Percentiles rank a stretch among this genome's conserved stretches.
Evolutionary conservation across 257 asterid species (phyloP).

Genomic region (Rubia yunnanensis): DNA sequence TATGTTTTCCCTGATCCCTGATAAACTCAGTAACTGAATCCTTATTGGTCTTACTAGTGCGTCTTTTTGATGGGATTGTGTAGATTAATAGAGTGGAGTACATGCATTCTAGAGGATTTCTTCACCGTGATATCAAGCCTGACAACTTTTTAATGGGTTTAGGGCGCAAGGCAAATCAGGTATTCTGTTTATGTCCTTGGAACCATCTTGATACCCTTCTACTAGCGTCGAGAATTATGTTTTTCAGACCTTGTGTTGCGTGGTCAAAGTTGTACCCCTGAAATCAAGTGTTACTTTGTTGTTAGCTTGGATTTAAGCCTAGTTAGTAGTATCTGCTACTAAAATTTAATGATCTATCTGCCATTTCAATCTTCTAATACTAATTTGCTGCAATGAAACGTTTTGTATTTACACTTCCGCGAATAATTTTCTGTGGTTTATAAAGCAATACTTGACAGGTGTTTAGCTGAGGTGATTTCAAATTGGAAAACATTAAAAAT

Average conservation of each 20-base stretch:
- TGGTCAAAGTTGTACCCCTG: neutral
- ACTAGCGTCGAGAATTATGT: neutral
- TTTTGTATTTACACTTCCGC: neutral
- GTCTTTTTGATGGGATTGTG: constrained; percentile 8
- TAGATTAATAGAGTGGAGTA: constrained; percentile 93
- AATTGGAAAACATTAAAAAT: neutral
- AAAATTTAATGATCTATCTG: neutral
- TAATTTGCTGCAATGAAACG: neutral
- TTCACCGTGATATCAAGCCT: constrained; percentile 96
- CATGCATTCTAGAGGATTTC: constrained; percentile 94
- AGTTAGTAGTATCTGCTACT: no score
- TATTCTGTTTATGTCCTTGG: constrained; percentile 10
- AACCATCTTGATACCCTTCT: neutral
- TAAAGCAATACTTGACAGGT: neutral
- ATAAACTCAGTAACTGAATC: constrained; percentile 13
- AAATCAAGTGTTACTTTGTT: no score
- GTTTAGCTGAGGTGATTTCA: neutral
- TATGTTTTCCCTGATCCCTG: constrained; percentile 8
- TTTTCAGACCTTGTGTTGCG: neutral
- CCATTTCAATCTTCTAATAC: neutral
- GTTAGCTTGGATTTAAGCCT: no score
- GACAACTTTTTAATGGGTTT: constrained; percentile 92
- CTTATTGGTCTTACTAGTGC: constrained; percentile 1
- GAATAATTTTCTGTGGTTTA: neutral
- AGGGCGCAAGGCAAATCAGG: constrained; percentile 98